Conservation (phyloP, 2,329 filamentous ascomycete genomes). For the Penicillium sp. region DNA sequence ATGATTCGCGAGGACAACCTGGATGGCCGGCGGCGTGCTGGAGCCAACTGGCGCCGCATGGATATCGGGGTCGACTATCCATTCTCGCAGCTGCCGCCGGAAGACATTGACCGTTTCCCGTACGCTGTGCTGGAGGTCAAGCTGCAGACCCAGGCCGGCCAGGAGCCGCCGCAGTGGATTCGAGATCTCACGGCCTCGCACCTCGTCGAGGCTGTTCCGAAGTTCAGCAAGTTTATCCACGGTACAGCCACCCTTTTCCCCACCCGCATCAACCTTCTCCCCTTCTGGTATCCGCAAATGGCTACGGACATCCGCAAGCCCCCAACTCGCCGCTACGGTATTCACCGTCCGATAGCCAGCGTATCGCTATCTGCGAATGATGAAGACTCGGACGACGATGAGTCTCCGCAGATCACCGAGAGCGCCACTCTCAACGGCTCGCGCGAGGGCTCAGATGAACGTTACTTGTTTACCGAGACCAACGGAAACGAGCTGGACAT, state of each 20-base stretch:
- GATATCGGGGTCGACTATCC: constrained; percentile 97
- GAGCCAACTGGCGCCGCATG: constrained; percentile 93
- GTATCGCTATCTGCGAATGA: constrained; percentile 77
- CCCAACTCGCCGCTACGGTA: constrained; percentile 83
- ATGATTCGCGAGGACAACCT: constrained; percentile 96
- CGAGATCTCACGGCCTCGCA: constrained; percentile 90
- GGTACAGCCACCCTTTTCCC: constrained; percentile 88
- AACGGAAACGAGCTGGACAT: constrained; percentile 65
- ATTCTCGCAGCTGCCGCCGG: constrained; percentile 82
- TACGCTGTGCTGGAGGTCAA: constrained; percentile 98
- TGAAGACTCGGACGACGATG: constrained; percentile 72
- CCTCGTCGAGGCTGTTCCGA: constrained; percentile 96
- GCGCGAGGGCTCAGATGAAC: constrained; percentile 39
- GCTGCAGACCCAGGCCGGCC: constrained; percentile 91
- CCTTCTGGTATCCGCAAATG: constrained; percentile 99
- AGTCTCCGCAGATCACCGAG: constrained; percentile 36
- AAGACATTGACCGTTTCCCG: constrained; percentile 88
- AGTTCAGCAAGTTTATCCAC: constrained; percentile 99
- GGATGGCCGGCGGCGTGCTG: constrained; percentile 73
- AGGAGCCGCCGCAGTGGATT: constrained; percentile 96
- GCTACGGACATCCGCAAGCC: constrained; percentile 96
- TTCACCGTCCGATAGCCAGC: constrained; percentile 76
- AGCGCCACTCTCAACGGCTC: constrained; percentile 8
- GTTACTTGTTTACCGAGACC: constrained; percentile 50
- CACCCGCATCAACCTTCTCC: constrained; percentile 81